phyloP scores from a whole-genome alignment of 345 rosid genomes.

The Cardamine occulta region DNA sequence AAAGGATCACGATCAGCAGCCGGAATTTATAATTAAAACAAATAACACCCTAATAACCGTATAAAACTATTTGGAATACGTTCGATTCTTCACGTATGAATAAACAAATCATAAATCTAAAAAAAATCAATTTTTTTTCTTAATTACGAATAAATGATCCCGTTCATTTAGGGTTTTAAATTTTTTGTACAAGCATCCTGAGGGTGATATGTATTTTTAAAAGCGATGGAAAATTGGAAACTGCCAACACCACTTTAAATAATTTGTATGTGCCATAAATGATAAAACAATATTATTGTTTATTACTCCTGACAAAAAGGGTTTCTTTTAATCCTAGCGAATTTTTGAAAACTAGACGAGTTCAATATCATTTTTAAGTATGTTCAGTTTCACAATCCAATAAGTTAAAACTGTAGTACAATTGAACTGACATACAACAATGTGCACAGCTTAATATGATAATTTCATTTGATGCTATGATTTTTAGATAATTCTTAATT shows the following conservation, averaged over 20 bases:
- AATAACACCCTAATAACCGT: neutral
- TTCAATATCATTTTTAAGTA: too few relatives aligned
- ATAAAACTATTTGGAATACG: conserved; percentile 7
- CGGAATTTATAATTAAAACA: neutral
- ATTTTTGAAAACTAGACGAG: too few relatives aligned
- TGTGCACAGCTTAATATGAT: too few relatives aligned
- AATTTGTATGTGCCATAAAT: neutral
- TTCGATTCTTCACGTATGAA: conserved; percentile 34
- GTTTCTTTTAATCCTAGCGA: too few relatives aligned
- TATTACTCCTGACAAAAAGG: too few relatives aligned
- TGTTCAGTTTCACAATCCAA: too few relatives aligned
- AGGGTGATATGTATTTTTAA: neutral
- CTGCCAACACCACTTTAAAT: neutral
- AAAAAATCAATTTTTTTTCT: neutral
- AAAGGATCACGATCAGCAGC: conserved; percentile 20
- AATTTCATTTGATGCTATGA: too few relatives aligned
- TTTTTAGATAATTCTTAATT: too few relatives aligned
- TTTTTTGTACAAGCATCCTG: neutral
- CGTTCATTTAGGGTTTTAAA: neutral
- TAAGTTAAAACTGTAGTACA: too few relatives aligned
- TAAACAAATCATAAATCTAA: conserved; percentile 14
- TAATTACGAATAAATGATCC: neutral
- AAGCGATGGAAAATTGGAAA: neutral
- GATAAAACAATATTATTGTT: too few relatives aligned
- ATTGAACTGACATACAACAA: too few relatives aligned